Evolutionary conservation across 2,329 filamentous ascomycete genomes (phyloP).

Genomic region (Epichloe typhina): DNA sequence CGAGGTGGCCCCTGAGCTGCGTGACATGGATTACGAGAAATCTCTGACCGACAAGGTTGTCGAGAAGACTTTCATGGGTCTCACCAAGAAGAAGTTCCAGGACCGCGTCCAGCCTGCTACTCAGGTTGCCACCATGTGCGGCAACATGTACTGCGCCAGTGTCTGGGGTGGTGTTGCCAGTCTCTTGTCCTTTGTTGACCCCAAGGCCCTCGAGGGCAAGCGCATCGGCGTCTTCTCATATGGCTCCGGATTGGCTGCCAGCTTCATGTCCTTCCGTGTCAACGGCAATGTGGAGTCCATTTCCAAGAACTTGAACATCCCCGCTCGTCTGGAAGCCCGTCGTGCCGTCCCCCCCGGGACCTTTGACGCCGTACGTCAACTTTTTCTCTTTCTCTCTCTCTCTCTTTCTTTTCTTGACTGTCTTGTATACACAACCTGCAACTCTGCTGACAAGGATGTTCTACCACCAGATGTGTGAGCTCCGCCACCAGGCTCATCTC

Average conservation of each 20-base stretch:
- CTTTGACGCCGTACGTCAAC: constrained; percentile 51
- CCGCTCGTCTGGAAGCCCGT: constrained; percentile 52
- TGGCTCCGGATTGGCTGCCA: constrained; percentile 60
- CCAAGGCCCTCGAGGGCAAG: constrained; percentile 54
- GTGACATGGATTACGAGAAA: constrained; percentile 66
- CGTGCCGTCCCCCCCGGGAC: constrained; percentile 59
- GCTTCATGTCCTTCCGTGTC: constrained; percentile 61
- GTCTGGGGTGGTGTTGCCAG: constrained; percentile 66
- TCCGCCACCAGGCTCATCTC: constrained; percentile 72
- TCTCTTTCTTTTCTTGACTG: background rate
- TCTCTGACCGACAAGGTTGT: constrained; percentile 70
- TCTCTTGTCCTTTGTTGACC: constrained; percentile 51
- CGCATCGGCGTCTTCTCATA: constrained; percentile 67
- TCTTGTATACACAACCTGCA: background rate
- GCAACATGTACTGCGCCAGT: constrained; percentile 56
- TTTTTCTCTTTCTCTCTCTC: background rate
- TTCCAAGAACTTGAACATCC: constrained; percentile 54
- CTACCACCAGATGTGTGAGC: constrained; percentile 53
- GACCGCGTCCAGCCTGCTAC: constrained; percentile 63
- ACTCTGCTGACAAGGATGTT: constrained; percentile 6
- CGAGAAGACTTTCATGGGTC: constrained; percentile 75
- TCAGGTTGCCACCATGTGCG: constrained; percentile 65
- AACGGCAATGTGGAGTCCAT: constrained; percentile 58
- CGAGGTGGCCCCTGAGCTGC: constrained; percentile 63
- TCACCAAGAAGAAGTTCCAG: constrained; percentile 74